Conservation (phyloP, 176 grass and related monocot genomes). For the Hordeum marinum region DNA sequence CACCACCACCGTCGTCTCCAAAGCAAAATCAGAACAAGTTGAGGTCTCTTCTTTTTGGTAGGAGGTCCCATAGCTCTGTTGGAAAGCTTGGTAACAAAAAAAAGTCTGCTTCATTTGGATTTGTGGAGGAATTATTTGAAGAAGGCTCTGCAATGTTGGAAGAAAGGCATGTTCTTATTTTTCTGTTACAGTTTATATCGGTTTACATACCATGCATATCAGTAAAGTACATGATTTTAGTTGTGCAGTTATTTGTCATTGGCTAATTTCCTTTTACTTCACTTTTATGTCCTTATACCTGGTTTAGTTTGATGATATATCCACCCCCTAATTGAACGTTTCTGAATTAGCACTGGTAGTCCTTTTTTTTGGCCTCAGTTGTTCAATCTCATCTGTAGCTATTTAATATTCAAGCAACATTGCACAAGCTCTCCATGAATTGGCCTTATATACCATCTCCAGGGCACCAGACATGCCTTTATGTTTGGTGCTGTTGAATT, state of each 20-base stretch:
- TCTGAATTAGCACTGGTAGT: neutral
- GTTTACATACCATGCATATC: neutral
- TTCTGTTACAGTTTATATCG: slow-evolving; percentile 8
- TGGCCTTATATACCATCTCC: neutral
- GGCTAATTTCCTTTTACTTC: neutral
- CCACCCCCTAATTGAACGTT: neutral
- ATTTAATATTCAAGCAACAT: neutral
- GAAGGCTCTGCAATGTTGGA: slow-evolving; percentile 93
- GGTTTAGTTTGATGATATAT: neutral
- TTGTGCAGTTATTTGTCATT: neutral
- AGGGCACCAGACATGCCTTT: neutral
- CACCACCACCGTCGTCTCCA: slow-evolving; percentile 53
- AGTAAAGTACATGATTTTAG: neutral
- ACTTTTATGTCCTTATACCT: neutral
- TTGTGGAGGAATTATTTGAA: slow-evolving; percentile 93
- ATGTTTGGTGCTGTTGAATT: neutral
- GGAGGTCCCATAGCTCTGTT: slow-evolving; percentile 47
- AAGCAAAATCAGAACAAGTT: slow-evolving; percentile 80
- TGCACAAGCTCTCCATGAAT: neutral
- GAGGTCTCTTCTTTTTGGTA: slow-evolving; percentile 68
- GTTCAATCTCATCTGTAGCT: slow-evolving; percentile 1
- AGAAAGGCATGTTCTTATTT: slow-evolving; percentile 60
- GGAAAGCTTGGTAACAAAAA: slow-evolving; percentile 48
- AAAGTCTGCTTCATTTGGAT: slow-evolving; percentile 47
- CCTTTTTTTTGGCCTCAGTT: neutral